phyloP scores from a whole-genome alignment of 345 rosid species.

The Acer saccharum region DNA sequence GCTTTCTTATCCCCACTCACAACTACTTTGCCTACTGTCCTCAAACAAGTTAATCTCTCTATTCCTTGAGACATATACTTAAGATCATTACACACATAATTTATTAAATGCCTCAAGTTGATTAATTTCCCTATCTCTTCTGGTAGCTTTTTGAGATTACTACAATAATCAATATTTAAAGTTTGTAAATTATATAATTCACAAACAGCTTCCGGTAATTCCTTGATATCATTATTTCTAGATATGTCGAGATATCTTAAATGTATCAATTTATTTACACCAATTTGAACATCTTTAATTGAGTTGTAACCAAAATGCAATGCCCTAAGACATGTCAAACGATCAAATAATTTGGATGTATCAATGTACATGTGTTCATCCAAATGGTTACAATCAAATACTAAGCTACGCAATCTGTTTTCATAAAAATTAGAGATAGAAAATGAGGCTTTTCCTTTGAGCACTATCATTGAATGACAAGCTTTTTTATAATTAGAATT shows the following conservation, averaged over 20 bases:
- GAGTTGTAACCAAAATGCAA: neutral
- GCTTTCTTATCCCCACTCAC: neutral
- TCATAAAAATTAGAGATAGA: neutral
- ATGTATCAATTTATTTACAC: neutral
- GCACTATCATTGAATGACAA: neutral
- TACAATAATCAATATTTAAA: neutral
- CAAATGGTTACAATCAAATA: too few species aligned
- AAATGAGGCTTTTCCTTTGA: neutral
- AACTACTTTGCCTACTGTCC: neutral
- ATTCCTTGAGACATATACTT: neutral
- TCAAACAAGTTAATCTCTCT: neutral
- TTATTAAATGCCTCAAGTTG: neutral
- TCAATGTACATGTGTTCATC: neutral
- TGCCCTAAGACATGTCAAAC: neutral
- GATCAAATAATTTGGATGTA: conserved; percentile 2
- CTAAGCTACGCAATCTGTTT: neutral
- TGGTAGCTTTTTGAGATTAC: neutral
- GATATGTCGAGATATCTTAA: neutral
- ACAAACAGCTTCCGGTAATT: neutral
- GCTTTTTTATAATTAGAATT: neutral
- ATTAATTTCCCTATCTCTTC: neutral
- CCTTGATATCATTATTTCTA: neutral
- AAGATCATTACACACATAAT: neutral
- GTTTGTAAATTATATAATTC: neutral
- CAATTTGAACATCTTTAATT: neutral